Evolutionary conservation across 306 rosid genomes (phyloP), one percentile per base, ranked within the genome.

Genomic region (Argentina anserina): DNA sequence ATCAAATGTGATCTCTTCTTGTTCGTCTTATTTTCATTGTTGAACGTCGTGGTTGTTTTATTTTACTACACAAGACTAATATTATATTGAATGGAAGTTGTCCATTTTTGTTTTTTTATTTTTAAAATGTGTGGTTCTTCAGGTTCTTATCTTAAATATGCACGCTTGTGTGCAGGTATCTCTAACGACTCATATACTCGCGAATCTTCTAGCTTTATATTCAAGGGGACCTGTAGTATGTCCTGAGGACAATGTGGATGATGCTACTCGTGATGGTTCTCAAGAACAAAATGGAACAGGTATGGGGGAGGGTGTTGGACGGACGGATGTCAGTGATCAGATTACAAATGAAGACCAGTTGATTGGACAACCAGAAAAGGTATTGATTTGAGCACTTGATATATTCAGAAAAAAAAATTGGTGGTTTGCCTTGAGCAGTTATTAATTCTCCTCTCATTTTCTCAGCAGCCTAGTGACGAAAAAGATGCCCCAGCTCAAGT

Each of bases 311-410:
- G 98, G 98, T 74, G 83, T 75, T 3, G 98, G 98, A 71, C 21
- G 72, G 78, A 88, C 86, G 14, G 98, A 92, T 84, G 95, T 92
- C 72, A 92, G 96, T 73, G 96, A 94, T 69, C 94, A 89, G 86
- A 91, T 94, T 55, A 79, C 87, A 4, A 91, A 94, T 76, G 96
- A 91, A 86, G 97, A 91, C 84, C 98, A 94, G 86, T 79, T 93
- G 73, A 87, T 85, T 76, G 96, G 89, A 71, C 80, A 86, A 45
- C 75, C 74, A 46, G 92, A 88, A 42, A 90, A 88, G 97, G 98
- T 94, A 78, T 76, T 25, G 73, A 23, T 58, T 46, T 6, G 26
- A 70, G 23, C 47, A 29, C 65, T 3, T 55, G 31, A 69, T 29
- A 4, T 75, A 78, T 49, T 56, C 34, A 43, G n/a, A n/a, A 65